These are phyloP conservation scores for Lentinula guzmanii DNA, from an alignment of 768 basidiomycete genomes.

Conservation along the genomic window DNA sequence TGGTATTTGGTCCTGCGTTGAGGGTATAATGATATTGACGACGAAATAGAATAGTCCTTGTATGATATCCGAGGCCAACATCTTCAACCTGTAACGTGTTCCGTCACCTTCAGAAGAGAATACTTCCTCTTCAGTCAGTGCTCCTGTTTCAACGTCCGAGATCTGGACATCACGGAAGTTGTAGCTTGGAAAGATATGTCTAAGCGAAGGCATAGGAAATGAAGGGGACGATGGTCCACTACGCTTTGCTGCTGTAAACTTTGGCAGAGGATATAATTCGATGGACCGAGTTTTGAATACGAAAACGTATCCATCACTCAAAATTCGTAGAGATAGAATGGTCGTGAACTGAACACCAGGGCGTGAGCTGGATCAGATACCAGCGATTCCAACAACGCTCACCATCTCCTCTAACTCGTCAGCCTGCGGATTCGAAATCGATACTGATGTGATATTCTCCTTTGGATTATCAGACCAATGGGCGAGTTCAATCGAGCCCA, in stretches of 20 bases:
- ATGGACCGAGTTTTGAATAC: constrained; percentile 46
- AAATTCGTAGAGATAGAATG: constrained; percentile 31
- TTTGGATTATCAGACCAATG: neutral
- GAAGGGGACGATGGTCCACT: constrained; percentile 15
- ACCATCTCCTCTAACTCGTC: constrained; percentile 24
- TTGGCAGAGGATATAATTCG: constrained; percentile 34
- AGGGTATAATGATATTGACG: constrained; percentile 23
- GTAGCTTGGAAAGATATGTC: constrained; percentile 18
- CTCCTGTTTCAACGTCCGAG: constrained; percentile 20
- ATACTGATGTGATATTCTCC: neutral
- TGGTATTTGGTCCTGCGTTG: constrained; percentile 10
- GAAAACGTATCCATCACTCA: constrained; percentile 45
- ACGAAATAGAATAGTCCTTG: constrained; percentile 48
- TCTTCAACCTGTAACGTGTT: constrained; percentile 19
- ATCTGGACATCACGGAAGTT: constrained; percentile 41
- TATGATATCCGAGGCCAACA: constrained; percentile 39
- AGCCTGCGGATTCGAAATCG: neutral
- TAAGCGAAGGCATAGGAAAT: constrained; percentile 13
- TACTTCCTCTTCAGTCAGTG: constrained; percentile 8
- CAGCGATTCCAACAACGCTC: constrained; percentile 7
- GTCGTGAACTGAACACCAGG: constrained; percentile 28
- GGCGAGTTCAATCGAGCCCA: constrained; percentile 8
- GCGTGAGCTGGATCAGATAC: neutral
- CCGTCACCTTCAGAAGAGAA: neutral
- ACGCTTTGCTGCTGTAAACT: constrained; percentile 9